phyloP scores from a whole-genome alignment of 140 eudicot species.

The Ambrosia hybrid region DNA sequence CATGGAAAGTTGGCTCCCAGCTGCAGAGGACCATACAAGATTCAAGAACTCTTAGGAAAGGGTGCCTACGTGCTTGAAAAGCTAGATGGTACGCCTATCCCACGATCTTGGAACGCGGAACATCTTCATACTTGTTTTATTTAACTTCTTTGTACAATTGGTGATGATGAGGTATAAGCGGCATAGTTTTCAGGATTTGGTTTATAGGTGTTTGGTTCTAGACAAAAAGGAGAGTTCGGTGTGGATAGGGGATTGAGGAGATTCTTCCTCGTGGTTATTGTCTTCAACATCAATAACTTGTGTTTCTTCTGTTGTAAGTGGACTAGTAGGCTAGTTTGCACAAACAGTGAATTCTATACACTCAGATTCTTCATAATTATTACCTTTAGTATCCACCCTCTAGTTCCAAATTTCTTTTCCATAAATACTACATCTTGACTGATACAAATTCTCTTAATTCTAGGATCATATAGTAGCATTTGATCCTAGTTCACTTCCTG shows the following conservation, averaged over 20 bases:
- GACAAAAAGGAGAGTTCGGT: background rate
- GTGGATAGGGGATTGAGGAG: background rate
- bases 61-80: too few species aligned
- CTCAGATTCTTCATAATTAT: background rate
- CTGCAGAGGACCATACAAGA: too few species aligned
- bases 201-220: background rate
- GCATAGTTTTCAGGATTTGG: background rate
- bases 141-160: background rate
- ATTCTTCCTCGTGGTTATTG: background rate
- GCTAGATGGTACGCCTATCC: too few species aligned
- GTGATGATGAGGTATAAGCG: background rate
- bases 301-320: background rate
- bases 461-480: background rate
- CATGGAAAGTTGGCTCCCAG: too few species aligned
- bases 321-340: too few species aligned
- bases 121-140: background rate
- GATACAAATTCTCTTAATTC: background rate
- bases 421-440: background rate
- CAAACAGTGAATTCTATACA: background rate
- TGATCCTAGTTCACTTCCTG: background rate
- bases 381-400: background rate
- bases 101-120: too few species aligned
- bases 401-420: background rate
- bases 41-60: too few species aligned
- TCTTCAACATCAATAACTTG: background rate